Percentiles rank a stretch among this genome's conserved stretches.
These are phyloP conservation scores for Durusdinium trenchii DNA, from an alignment of 73 alveolate species.

Conservation along the genomic window DNA sequence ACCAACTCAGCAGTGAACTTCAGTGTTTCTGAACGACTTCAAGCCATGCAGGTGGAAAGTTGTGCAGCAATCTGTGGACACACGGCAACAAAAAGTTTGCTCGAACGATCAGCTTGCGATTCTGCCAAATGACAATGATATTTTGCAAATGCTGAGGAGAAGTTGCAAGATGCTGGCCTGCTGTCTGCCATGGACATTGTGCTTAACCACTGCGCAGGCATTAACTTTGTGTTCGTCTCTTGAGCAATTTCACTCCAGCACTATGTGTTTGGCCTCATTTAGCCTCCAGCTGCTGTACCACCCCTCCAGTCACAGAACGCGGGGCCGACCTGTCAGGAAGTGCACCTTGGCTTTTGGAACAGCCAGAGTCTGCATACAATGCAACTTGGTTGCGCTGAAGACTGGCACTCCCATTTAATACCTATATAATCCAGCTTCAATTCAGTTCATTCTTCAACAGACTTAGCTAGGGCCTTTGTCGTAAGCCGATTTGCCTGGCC, in stretches of 20 bases:
- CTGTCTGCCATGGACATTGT: slow-evolving; percentile 97
- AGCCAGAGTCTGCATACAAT: slow-evolving; percentile 83
- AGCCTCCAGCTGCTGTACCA: too few relatives aligned
- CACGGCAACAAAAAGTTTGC: slow-evolving; percentile 15
- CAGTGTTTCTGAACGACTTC: neutral
- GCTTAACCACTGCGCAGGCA: slow-evolving; percentile 98
- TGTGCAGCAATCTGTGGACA: slow-evolving; percentile 67
- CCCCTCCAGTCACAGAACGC: too few relatives aligned
- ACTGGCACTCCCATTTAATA: too few relatives aligned
- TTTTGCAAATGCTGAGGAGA: slow-evolving; percentile 4
- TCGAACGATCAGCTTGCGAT: too few relatives aligned
- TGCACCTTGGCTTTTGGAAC: slow-evolving; percentile 93
- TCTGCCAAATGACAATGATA: too few relatives aligned
- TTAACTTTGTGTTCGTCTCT: too few relatives aligned
- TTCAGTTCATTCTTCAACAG: too few relatives aligned
- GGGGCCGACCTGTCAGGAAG: slow-evolving; percentile 15
- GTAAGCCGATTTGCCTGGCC: too few relatives aligned
- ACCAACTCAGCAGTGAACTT: neutral
- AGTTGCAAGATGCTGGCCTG: slow-evolving; percentile 96
- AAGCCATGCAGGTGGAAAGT: slow-evolving; percentile 22
- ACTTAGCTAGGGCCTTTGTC: too few relatives aligned
- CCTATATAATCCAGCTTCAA: too few relatives aligned
- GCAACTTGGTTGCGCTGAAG: neutral
- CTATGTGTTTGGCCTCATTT: neutral
- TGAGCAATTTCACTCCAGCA: too few relatives aligned